Base-by-base conservation (phyloP, 768 basidiomycete species). In the Tubosaeta sp. region DNA sequence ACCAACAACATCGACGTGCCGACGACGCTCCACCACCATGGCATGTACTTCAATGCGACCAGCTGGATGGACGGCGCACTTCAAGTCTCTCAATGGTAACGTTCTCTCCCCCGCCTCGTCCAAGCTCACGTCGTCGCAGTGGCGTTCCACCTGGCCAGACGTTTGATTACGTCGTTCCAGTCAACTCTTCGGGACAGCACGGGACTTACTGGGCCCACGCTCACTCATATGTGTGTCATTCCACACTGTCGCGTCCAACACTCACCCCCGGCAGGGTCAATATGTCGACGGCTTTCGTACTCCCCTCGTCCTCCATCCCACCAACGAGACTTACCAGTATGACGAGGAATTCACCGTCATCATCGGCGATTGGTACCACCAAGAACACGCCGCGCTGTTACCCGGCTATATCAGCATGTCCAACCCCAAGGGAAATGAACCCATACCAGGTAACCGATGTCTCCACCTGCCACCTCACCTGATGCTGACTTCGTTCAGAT, bases 271-370 rank as follows among this genome's bases (percentile, higher is more conserved):
- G 4, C 58, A 86, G 83, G 89, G 91, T 17, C 90, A 94, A 76
- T 95, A 97, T 61, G 86, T 89, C 44, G 95, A 98, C 59, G 95
- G 95, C 19, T 78, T 98, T 2, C 86, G 94, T n/a, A 78, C 92
- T 0, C 91, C 95, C 1, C 66, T 97, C 42, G 64, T 95, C 45
- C 79, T 97, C 46, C 88, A 88, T 61, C 84, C 85, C 5, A 69
- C 75, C 1, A 74, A 72, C 48, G 86, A 88, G 69, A 76, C 72
- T 17, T 80, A 91, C 66, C 69, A 56, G 10, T 97, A 97, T 68
- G 94, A 97, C 67, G 90, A 86, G 26, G 95, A 97, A 59, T 94
- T 82, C 71, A 95, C 89, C 17, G 74, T 98, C 57, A 65, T 93
- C 53, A 73, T 97, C 1, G 80, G 84, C 6, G 95, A 97, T 67